Evolutionary conservation across 441 rosid species (phyloP), one percentile per base, ranked within the genome.

Genomic region (Daphne laureola): DNA sequence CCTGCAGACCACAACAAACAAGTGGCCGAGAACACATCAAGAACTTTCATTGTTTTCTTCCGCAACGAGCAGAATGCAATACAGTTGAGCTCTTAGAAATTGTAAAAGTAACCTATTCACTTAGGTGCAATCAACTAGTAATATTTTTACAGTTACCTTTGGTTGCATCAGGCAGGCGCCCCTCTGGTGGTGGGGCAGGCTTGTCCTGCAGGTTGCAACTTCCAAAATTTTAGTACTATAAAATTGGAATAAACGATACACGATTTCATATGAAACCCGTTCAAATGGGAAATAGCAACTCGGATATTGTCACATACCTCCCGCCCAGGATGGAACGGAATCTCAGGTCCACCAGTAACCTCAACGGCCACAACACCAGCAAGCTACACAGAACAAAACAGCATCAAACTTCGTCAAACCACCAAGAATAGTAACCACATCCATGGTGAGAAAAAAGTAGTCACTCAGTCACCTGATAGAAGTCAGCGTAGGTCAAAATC

Each of bases 291-390:
- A 25, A 21, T 21, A 47, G 43, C 17, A 36, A n/a, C 42, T 49
- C 2, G 1, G 59, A 53, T 13, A 36, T 65, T 4, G 12, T 16
- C 52, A 72, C 87, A 55, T 27, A 92, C 96, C 96, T 80, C 86
- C 73, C 96, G 84, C 58, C 97, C 98, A 0, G 90, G 96, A 66
- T 93, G 98, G 86, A 93, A 90, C 36, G 95, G 95, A 49, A 93
- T 5, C 17, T 93, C 98, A 63, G 97, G 97, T 26, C 98, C 98
- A 56, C 98, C 97, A 5, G 97, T 83, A 21, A 93, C 43, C 70
- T 90, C 97, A 18, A 90, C 87, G 14, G 78, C 98, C 17, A 90
- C 95, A 64, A 93, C 95, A 59, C 97, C 97, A 54, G 97, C 98
- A 42, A 90, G 76, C 97, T 92, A 65, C 64, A 48, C 2, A 14